Evolutionary conservation across 345 rosid genomes (phyloP).

Genomic region (Gossypium australe): DNA sequence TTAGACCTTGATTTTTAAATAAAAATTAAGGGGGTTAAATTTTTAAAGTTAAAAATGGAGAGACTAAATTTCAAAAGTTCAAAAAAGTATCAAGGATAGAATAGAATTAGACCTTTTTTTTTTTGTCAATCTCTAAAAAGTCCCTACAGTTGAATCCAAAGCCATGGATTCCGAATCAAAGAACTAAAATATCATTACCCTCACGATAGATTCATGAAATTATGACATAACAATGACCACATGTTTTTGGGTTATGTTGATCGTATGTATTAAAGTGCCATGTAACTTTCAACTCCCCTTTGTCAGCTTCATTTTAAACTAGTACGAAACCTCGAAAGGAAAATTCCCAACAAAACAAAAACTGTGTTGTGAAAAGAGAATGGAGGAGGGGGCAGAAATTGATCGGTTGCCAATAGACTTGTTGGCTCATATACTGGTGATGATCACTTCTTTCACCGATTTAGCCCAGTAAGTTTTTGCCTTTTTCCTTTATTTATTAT

Average conservation of each 20-base stretch:
- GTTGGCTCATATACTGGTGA: constrained; percentile 57
- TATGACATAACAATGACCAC: constrained; percentile 39
- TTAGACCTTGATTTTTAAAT: too few species aligned
- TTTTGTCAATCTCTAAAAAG: background rate
- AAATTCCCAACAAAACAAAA: background rate
- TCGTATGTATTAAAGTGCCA: background rate
- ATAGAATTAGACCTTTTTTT: too few species aligned
- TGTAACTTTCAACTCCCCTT: background rate
- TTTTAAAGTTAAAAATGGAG: too few species aligned
- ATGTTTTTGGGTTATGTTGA: background rate
- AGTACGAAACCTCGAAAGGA: background rate
- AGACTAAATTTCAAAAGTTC: too few species aligned
- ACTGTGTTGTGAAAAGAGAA: background rate
- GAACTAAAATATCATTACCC: background rate
- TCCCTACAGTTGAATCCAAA: background rate
- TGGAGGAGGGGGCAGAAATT: constrained; percentile 57
- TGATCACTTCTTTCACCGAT: constrained; percentile 71
- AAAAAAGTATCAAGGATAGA: too few species aligned
- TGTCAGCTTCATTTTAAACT: background rate
- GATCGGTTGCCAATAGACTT: constrained; percentile 75
- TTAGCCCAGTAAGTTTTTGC: constrained; percentile 58
- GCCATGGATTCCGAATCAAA: background rate
- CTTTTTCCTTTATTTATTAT: background rate
- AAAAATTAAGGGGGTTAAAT: too few species aligned
- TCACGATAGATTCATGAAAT: constrained; percentile 11